Base-by-base conservation (phyloP, 768 basidiomycete species). In the Amanita exitialis region DNA sequence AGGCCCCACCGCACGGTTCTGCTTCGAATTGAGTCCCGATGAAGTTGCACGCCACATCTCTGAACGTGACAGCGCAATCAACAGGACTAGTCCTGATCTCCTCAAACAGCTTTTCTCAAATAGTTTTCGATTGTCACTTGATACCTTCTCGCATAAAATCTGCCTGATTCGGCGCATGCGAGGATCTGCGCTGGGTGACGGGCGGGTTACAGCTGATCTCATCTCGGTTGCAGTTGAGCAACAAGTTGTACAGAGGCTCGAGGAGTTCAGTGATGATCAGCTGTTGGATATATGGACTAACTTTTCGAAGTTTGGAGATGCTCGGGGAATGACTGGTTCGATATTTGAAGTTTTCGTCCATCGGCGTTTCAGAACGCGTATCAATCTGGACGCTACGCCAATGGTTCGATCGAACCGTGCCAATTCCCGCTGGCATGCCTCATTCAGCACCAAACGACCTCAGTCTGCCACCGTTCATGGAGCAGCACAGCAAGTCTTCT, bases 181-280 rank as follows among this genome's bases (percentile, higher is more conserved):
- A 42, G 13, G 41, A 42, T 21, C 41, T 21, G 41, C 41, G 20
- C 41, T 42, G 41, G 41, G 41, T 4, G 18, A 42, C 20, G 3
- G 41, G 41, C 1, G 18, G 1, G 6, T 42, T 20, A 42, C 41
- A 42, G 6, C 41, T 42, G 41, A 42, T 42, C 41, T 42, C 41
- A 42, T 42, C 41, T 42, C 20, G 41, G 41, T 42, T 6, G 18
- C 1, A 42, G 41, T 42, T 20, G 41, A 42, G 41, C 41, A 42
- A 42, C 41, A 21, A 42, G 41, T 42, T 20, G 41, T 42, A 21
- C 41, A 42, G 18, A 42, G 18, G 41, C 41, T 42, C 20, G 41
- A 42, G 41, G 6, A 42, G 41, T 42, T 42, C 41, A 42, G 41
- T 42, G 41, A 42, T 42, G 41, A 42, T 42, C 41, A 42, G 41